These are phyloP conservation scores for Yarrowia phangngaensis DNA, from an alignment of 805 yeast species.

Conservation along the genomic window DNA sequence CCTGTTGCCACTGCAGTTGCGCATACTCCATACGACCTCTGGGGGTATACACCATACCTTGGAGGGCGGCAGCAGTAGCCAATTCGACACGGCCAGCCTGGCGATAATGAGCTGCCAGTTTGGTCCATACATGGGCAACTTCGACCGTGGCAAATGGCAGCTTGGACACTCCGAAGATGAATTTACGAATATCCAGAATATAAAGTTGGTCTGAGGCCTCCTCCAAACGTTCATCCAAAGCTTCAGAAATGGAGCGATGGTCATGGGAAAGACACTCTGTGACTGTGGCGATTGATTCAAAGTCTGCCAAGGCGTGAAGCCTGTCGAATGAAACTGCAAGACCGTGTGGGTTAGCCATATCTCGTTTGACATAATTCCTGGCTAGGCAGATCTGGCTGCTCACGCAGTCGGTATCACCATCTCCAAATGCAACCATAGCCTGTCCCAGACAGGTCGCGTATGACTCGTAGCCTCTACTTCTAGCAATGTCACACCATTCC, in stretches of 20 bases:
- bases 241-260: conserved; percentile 6
- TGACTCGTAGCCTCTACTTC: conserved; percentile 43
- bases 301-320: conserved; percentile 60
- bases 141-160: conserved; percentile 31
- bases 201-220: conserved; percentile 32
- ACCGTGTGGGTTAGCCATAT: conserved; percentile 49
- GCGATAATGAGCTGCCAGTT: conserved; percentile 62
- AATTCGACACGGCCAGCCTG: conserved; percentile 65
- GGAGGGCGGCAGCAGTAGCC: conserved; percentile 63
- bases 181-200: conserved; percentile 54
- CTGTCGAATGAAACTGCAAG: conserved; percentile 52
- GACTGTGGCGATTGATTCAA: conserved; percentile 39
- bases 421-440: conserved; percentile 50
- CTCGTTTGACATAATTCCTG: conserved; percentile 56
- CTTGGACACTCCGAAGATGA: conserved; percentile 36
- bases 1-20: conserved; percentile 81
- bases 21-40: conserved; percentile 58
- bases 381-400: conserved; percentile 49
- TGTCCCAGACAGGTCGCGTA: conserved; percentile 54
- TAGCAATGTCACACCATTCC: conserved; percentile 54
- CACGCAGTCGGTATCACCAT: conserved; percentile 37
- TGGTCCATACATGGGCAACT: conserved; percentile 51
- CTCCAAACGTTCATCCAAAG: conserved; percentile 1
- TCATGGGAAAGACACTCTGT: conserved; percentile 7
- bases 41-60: conserved; percentile 44